These are phyloP conservation scores for Solanum chmielewskii DNA, from an alignment of 257 asterid species.

Conservation along the genomic window DNA sequence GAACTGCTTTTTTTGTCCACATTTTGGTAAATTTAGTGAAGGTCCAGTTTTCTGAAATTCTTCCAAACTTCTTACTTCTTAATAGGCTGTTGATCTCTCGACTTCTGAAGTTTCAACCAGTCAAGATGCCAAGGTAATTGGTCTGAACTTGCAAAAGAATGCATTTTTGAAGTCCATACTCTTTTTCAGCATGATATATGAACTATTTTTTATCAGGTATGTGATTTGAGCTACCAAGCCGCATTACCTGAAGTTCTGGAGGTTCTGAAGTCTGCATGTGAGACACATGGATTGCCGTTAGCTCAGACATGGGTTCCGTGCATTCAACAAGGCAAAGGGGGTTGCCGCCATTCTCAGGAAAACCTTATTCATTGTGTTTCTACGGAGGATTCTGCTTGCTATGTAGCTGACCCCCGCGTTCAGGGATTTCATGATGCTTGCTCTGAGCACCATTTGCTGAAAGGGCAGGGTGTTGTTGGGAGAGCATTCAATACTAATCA, in stretches of 20 bases:
- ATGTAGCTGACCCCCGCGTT: slow-evolving; percentile 38
- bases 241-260: slow-evolving; percentile 63
- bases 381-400: slow-evolving; percentile 72
- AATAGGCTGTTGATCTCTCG: slow-evolving; percentile 72
- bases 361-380: slow-evolving; percentile 51
- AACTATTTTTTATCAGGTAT: slow-evolving; percentile 27
- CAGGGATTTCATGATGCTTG: slow-evolving; percentile 87
- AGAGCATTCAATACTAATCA: slow-evolving; percentile 62
- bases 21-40: background rate
- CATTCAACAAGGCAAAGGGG: slow-evolving; percentile 54
- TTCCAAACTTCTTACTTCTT: background rate
- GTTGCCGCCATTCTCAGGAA: slow-evolving; percentile 69
- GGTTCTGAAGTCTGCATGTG: slow-evolving; percentile 52
- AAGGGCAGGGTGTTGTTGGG: slow-evolving; percentile 78
- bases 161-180: background rate
- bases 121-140: slow-evolving; percentile 34
- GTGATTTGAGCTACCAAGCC: slow-evolving; percentile 58
- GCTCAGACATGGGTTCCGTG: slow-evolving; percentile 93
- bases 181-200: background rate
- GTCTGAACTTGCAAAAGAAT: background rate
- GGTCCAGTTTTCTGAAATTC: background rate
- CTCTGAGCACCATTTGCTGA: slow-evolving; percentile 73
- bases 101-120: slow-evolving; percentile 37
- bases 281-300: slow-evolving; percentile 53
- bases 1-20: background rate